phyloP scores from a whole-genome alignment of 371 early-diverging fungal genomes.

The Mortierella sp. region DNA sequence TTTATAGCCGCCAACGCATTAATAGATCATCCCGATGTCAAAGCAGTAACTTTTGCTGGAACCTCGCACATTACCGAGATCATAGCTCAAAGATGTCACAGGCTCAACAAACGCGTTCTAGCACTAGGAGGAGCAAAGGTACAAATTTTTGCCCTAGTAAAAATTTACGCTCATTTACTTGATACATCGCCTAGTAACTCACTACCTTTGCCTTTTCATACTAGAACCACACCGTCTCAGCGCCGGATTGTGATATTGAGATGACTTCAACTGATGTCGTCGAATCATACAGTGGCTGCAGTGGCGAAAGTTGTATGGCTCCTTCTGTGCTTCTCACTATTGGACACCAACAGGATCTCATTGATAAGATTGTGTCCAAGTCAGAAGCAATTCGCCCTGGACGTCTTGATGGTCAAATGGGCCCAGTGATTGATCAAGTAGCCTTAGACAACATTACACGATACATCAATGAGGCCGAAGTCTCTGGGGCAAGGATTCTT shows the following conservation, averaged over 20 bases:
- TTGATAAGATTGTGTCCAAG: constrained; percentile 69
- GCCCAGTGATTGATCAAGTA: constrained; percentile 77
- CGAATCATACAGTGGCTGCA: constrained; percentile 75
- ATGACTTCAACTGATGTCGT: constrained; percentile 81
- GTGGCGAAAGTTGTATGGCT: constrained; percentile 78
- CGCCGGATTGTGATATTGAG: constrained; percentile 76
- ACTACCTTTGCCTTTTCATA: neutral
- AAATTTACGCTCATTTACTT: neutral
- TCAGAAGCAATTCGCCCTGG: constrained; percentile 65
- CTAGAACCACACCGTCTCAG: constrained; percentile 79
- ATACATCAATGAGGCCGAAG: constrained; percentile 67
- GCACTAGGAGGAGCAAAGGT: constrained; percentile 75
- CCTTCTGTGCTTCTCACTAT: constrained; percentile 78
- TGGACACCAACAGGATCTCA: constrained; percentile 72
- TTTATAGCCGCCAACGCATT: constrained; percentile 61
- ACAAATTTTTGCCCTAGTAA: neutral
- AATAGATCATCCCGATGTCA: constrained; percentile 67
- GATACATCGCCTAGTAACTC: neutral
- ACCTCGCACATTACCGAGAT: constrained; percentile 74
- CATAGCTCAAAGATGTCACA: constrained; percentile 61
- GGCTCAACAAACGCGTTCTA: constrained; percentile 71
- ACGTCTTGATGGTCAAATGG: constrained; percentile 62
- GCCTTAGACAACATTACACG: constrained; percentile 68
- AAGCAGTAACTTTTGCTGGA: constrained; percentile 82
- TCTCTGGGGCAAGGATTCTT: constrained; percentile 68